phyloP scores from a whole-genome alignment of 1,139 yeast genomes.

The Yamadazyma friedrichii region DNA sequence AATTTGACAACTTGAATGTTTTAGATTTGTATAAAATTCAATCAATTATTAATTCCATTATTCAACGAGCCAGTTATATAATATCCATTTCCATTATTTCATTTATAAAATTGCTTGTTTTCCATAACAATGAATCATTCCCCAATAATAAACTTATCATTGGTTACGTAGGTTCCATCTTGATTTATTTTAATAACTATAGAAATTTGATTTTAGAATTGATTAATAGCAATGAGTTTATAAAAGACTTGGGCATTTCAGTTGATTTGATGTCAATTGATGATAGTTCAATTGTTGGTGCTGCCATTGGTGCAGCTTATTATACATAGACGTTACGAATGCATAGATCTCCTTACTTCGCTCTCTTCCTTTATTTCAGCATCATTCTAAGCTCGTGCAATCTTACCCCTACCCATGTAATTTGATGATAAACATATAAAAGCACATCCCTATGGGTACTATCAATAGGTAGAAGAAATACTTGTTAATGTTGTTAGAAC shows the following conservation, averaged over 20 bases:
- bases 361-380: too few relatives aligned
- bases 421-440: too few relatives aligned
- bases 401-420: too few relatives aligned
- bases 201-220: slow-evolving; percentile 27
- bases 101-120: slow-evolving; percentile 31
- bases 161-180: slow-evolving; percentile 48
- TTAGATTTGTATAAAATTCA: slow-evolving; percentile 30
- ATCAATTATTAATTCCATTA: slow-evolving; percentile 27
- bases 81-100: slow-evolving; percentile 38
- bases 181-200: slow-evolving; percentile 36
- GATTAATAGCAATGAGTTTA: slow-evolving; percentile 30
- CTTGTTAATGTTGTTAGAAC: too few relatives aligned
- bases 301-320: slow-evolving; percentile 50
- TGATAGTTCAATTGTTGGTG: slow-evolving; percentile 46
- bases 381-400: too few relatives aligned
- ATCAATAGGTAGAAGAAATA: too few relatives aligned
- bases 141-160: slow-evolving; percentile 24
- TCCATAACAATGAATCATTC: slow-evolving; percentile 27
- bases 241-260: slow-evolving; percentile 25
- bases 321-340: slow-evolving; percentile 10
- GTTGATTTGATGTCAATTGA: slow-evolving; percentile 41
- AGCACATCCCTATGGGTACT: too few relatives aligned
- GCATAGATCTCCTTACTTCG: too few relatives aligned
- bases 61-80: slow-evolving; percentile 41
- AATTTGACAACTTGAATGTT: slow-evolving; percentile 17